phyloP scores from a whole-genome alignment of 176 grass and related monocot genomes.

The Oryza nivara region DNA sequence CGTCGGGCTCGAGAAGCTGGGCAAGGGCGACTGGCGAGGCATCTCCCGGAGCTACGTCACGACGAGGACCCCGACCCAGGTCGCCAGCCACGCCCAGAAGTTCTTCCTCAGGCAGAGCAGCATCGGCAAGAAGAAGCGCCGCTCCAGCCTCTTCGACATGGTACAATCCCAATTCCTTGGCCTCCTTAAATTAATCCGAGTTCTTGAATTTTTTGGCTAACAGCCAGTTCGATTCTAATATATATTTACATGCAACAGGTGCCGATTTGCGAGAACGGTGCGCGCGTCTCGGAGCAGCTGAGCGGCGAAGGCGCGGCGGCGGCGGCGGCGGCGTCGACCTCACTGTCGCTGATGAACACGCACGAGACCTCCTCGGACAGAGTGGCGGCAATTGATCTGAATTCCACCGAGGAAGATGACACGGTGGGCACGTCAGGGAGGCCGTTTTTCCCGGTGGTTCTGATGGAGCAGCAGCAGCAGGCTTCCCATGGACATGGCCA shows the following conservation, averaged over 20 bases:
- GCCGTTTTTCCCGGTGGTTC: not conserved
- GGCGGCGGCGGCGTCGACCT: conserved; percentile 8
- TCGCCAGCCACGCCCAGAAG: conserved; percentile 96
- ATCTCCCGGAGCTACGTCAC: conserved; percentile 86
- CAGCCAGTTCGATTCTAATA: not conserved
- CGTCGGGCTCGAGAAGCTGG: conserved; percentile 71
- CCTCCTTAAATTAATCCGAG: not conserved
- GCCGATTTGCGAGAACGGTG: conserved; percentile 42
- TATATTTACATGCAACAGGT: conserved; percentile 30
- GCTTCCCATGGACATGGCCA: conserved; percentile 17
- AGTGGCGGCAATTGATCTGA: conserved; percentile 42
- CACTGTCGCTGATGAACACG: conserved; percentile 32
- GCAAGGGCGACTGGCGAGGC: conserved; percentile 93
- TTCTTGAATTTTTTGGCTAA: not conserved
- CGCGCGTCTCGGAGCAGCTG: conserved; percentile 12
- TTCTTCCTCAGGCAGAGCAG: conserved; percentile 89
- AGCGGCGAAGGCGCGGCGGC: conserved; percentile 7
- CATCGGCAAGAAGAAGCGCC: conserved; percentile 82
- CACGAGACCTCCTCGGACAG: conserved; percentile 12
- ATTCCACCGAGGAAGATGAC: conserved; percentile 38
- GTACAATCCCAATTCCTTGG: conserved; percentile 26
- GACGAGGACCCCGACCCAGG: conserved; percentile 90
- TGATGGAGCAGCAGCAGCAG: conserved; percentile 34
- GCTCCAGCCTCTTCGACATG: conserved; percentile 94
- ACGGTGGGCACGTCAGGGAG: not conserved